Evolutionary conservation across 805 yeast species (phyloP), one percentile per base, ranked within the genome.

Genomic region (Kazachstania viticola): DNA sequence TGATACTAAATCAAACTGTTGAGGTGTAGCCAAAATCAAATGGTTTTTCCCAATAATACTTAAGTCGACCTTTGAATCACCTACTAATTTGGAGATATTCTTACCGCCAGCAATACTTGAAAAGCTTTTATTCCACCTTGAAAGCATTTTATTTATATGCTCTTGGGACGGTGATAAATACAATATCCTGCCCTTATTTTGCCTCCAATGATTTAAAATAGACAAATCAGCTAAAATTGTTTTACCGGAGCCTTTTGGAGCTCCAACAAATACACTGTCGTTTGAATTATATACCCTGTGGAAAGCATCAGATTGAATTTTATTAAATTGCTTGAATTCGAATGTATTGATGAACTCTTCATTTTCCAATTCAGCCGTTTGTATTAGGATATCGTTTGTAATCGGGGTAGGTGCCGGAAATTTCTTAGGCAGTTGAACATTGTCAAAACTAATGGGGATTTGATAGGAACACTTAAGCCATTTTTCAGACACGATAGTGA

Each of bases 401-500:
- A 53, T 28, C 1, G 37, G 33, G 2, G 46, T 45, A 5, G 56
- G 50, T 8, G 53, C 40, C 3, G 56, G 54, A 28, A 54, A 51
- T 19, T 46, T 51, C 37, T 45, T 51, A 9, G 57, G 58, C 4
- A 50, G 36, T 9, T 35, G 31, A 8, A 54, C 30, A 17, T 38
- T 36, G 17, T 38, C 44, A 11, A 52, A 31, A 34, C 73, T 54
- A 1, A 84, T 62, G 0, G 95, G 82, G 1, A 69, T 49, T 37
- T 69, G 71, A 39, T 67, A 62, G 34, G 71, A 81, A 35, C 84
- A 73, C 39, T 82, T 87, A 4, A 85, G 56, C 98, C 97, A 91
- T 37, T 66, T 72, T 36, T 87, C 94, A 35, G 94, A 83, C 2
- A 79, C 56, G 9, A 87, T 52, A 0, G 79, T 64, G 4, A 85